Base-by-base conservation (phyloP, 208 protist genomes). In the Crithidia sp. region DNA sequence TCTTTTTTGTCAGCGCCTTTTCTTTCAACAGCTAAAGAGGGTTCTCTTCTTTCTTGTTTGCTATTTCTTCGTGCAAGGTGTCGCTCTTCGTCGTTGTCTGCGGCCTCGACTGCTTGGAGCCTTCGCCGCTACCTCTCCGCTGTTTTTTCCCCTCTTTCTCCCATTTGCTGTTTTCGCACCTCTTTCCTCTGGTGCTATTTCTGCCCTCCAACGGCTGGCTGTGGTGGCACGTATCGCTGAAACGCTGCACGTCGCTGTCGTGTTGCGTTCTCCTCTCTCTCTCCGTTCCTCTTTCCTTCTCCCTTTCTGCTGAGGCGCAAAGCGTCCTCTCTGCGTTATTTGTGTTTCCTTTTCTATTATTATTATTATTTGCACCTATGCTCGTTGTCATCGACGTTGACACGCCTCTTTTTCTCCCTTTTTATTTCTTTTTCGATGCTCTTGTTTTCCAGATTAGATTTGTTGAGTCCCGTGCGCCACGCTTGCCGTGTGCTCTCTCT, bases 341-440 rank as follows among this genome's bases (percentile, higher is more conserved):
- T 67, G 8, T 71, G 44, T 67, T 77, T 36, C 56, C 69, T 67
- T 50, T 54, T 59, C 69, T 63, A 39, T 72, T 60, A 43, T 56
- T 28, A 69, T 8, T n/a, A 17, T 62, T 16, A 56, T 43, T n/a
- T 19, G 45, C 57, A 16, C 6, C 60, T 54, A 66, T 28, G 28
- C 28, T 28, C 28, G 28, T 28, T 28, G 28, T 28, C 28, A 28
- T 28, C 28, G 28, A 28, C 28, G 28, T 28, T 28, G 28, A 28
- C 28, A 28, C 28, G 28, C 28, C 28, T 28, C 28, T 28, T 28
- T 28, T 28, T 28, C 28, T 28, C 28, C 28, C 28, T 28, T 28
- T 28, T 28, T 28, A 28, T 28, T 28, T 28, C 28, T 28, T 28
- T 28, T 28, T 70, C 53, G 40, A 17, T 53, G 50, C 39, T 59